These are phyloP conservation scores for Dothistroma septosporum DNA, from an alignment of 2,329 filamentous ascomycete genomes.

Conservation along the genomic window DNA sequence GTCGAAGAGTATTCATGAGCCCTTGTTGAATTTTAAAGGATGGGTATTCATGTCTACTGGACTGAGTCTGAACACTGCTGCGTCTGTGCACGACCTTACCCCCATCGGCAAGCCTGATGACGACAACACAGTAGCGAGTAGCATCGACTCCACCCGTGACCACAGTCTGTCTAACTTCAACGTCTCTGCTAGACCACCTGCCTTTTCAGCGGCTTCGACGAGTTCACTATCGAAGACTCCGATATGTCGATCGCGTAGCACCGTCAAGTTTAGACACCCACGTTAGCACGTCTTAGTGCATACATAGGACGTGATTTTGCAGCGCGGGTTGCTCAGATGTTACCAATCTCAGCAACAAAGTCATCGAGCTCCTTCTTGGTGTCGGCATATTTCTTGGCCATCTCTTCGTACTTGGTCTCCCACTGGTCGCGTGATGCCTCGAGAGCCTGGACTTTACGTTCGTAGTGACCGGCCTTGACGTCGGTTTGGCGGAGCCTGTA, in stretches of 20 bases:
- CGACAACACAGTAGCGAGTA: background rate
- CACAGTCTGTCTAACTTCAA: background rate
- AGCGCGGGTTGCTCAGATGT: constrained; percentile 60
- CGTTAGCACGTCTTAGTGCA: constrained; percentile 1
- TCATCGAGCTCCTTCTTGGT: constrained; percentile 89
- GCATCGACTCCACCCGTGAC: background rate
- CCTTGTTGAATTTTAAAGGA: background rate
- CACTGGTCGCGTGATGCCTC: constrained; percentile 88
- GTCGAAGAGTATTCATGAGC: background rate
- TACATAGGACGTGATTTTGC: background rate
- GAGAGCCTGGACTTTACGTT: constrained; percentile 97
- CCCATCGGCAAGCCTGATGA: constrained; percentile 2
- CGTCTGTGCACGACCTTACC: background rate
- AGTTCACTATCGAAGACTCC: background rate
- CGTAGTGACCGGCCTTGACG: constrained; percentile 97
- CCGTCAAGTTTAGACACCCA: background rate
- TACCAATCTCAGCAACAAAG: constrained; percentile 86
- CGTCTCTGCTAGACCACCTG: background rate
- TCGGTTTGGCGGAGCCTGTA: constrained; percentile 94
- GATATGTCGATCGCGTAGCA: background rate
- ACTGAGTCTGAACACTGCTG: background rate
- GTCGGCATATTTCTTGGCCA: constrained; percentile 79
- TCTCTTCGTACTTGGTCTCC: constrained; percentile 98
- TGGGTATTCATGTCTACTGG: constrained; percentile 9
- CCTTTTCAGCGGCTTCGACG: background rate